Conservation (phyloP, 2,329 filamentous ascomycete species). For the Periconia sp. region DNA sequence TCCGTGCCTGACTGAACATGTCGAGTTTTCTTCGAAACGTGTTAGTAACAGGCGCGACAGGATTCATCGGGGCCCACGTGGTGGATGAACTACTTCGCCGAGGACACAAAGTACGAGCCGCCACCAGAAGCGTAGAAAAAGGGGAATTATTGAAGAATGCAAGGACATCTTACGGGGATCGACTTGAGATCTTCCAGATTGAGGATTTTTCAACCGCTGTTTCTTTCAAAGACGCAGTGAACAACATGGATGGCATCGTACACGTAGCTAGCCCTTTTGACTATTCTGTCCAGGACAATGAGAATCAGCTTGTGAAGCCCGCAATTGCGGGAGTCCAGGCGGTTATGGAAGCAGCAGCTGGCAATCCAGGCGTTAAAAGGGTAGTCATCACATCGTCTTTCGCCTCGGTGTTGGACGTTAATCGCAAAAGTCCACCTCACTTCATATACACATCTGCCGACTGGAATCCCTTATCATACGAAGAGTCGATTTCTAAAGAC, state of each 20-base stretch:
- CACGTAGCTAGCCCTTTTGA: slow-evolving; percentile 52
- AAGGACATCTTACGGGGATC: slow-evolving; percentile 37
- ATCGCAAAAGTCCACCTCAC: slow-evolving; percentile 10
- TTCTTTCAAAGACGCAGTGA: slow-evolving; percentile 42
- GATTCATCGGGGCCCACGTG: slow-evolving; percentile 25
- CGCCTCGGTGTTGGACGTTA: slow-evolving; percentile 13
- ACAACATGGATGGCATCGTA: slow-evolving; percentile 48
- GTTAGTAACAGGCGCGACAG: slow-evolving; percentile 26
- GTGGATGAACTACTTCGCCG: slow-evolving; percentile 15
- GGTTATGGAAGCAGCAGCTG: slow-evolving; percentile 38
- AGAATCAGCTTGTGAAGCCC: slow-evolving; percentile 49
- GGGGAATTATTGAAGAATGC: slow-evolving; percentile 41
- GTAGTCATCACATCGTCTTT: slow-evolving; percentile 23
- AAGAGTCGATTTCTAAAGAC: slow-evolving; percentile 16
- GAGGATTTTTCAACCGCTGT: slow-evolving; percentile 46
- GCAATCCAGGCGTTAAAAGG: slow-evolving; percentile 13
- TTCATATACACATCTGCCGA: slow-evolving; percentile 23
- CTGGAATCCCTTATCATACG: slow-evolving; percentile 29
- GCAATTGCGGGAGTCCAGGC: slow-evolving; percentile 51
- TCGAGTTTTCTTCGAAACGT: slow-evolving; percentile 6
- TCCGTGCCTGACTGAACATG: not conserved
- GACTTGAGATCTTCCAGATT: slow-evolving; percentile 48
- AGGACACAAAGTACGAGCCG: slow-evolving; percentile 15
- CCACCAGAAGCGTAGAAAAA: slow-evolving; percentile 12
- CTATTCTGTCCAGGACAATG: slow-evolving; percentile 48